These are phyloP conservation scores for Penicillium aurantiogriseum DNA, from an alignment of 2,329 filamentous ascomycete species.

Conservation along the genomic window DNA sequence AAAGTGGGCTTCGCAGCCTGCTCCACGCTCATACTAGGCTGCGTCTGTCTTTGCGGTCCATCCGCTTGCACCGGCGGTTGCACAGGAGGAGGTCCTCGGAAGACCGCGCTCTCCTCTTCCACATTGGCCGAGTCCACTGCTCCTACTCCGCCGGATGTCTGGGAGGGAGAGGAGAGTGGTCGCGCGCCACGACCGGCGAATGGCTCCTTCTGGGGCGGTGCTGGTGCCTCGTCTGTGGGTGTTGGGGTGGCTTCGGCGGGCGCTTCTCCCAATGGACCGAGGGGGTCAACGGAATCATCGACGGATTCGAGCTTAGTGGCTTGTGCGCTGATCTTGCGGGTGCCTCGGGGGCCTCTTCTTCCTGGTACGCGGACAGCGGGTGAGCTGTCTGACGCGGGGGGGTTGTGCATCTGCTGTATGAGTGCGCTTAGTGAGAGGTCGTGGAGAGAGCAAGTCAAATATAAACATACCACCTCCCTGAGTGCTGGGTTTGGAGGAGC, in stretches of 20 bases:
- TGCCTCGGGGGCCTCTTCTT: slow-evolving; percentile 52
- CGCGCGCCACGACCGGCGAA: slow-evolving; percentile 38
- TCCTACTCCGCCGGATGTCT: slow-evolving; percentile 50
- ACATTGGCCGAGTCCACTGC: slow-evolving; percentile 67
- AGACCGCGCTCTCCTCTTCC: slow-evolving; percentile 66
- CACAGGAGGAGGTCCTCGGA: slow-evolving; percentile 61
- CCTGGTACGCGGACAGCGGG: slow-evolving; percentile 49
- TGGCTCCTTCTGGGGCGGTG: slow-evolving; percentile 60
- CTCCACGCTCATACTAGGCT: slow-evolving; percentile 85
- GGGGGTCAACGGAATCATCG: slow-evolving; percentile 60
- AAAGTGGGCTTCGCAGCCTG: slow-evolving; percentile 92
- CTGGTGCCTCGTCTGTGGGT: slow-evolving; percentile 54
- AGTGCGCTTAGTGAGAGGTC: slow-evolving; percentile 22
- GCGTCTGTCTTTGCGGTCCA: slow-evolving; percentile 51
- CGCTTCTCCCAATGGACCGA: slow-evolving; percentile 58
- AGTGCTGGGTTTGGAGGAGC: slow-evolving; percentile 26
- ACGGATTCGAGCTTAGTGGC: slow-evolving; percentile 63
- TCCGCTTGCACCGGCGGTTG: slow-evolving; percentile 49
- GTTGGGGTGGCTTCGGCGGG: slow-evolving; percentile 37
- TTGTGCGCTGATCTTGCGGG: slow-evolving; percentile 59
- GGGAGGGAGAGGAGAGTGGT: slow-evolving; percentile 42
- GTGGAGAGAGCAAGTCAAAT: slow-evolving; percentile 7
- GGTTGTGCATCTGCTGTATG: slow-evolving; percentile 30
- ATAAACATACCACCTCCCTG: slow-evolving; percentile 33
- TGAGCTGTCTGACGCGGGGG: slow-evolving; percentile 37